These are phyloP conservation scores for Thermochaetoides dissita DNA, from an alignment of 2,329 filamentous ascomycete genomes.

Conservation along the genomic window DNA sequence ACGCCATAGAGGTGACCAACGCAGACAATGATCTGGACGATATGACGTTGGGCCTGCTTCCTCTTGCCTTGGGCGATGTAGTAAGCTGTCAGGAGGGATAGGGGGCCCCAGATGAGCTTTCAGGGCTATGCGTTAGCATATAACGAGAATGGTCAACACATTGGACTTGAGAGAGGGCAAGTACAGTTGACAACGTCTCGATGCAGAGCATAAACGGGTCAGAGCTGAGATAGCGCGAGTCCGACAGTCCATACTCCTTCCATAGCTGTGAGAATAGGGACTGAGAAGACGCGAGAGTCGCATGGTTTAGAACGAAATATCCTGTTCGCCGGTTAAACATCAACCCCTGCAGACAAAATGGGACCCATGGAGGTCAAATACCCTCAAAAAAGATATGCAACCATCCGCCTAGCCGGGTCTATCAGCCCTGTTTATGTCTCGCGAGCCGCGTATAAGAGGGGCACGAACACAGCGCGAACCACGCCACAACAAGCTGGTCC, in stretches of 20 bases:
- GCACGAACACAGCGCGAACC: slow-evolving; percentile 41
- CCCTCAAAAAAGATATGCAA: slow-evolving; percentile 77
- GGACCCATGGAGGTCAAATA: slow-evolving; percentile 14
- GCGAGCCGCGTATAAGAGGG: neutral
- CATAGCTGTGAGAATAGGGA: slow-evolving; percentile 72
- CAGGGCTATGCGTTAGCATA: no score
- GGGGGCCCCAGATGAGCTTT: slow-evolving; percentile 25
- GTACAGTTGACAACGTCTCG: slow-evolving; percentile 66
- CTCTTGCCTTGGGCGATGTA: slow-evolving; percentile 24
- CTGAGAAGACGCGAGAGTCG: slow-evolving; percentile 50
- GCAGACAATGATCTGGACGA: slow-evolving; percentile 36
- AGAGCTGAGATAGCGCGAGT: slow-evolving; percentile 72
- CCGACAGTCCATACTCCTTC: slow-evolving; percentile 83
- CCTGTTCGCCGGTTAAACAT: slow-evolving; percentile 25
- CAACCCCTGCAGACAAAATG: neutral
- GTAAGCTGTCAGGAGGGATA: slow-evolving; percentile 36
- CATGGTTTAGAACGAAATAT: slow-evolving; percentile 63
- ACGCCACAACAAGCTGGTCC: slow-evolving; percentile 32
- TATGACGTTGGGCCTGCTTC: slow-evolving; percentile 28
- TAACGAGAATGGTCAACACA: no score
- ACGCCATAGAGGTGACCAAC: slow-evolving; percentile 46
- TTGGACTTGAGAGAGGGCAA: no score
- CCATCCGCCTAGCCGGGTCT: slow-evolving; percentile 36
- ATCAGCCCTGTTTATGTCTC: neutral
- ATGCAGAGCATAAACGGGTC: slow-evolving; percentile 79